Conservation (phyloP, 2,329 filamentous ascomycete genomes). For the Penicillium sp. region DNA sequence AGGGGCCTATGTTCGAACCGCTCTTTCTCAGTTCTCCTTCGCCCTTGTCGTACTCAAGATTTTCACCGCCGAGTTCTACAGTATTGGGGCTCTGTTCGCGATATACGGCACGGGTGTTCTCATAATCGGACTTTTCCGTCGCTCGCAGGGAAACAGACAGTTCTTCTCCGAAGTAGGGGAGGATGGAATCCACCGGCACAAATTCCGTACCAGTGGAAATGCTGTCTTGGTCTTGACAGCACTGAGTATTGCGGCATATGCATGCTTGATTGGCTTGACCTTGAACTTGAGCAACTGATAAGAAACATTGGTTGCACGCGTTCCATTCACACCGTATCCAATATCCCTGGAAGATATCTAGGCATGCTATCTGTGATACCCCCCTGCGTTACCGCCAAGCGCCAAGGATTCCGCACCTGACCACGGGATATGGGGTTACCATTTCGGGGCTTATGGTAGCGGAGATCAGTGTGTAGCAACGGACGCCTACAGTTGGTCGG, state of each 20-base stretch:
- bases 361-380: constrained; percentile 14
- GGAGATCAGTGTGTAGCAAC: constrained; percentile 18
- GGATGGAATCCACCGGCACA: constrained; percentile 60
- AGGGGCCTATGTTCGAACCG: constrained; percentile 92
- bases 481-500: constrained; percentile 18
- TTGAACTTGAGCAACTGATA: constrained; percentile 44
- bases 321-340: constrained; percentile 1
- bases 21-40: constrained; percentile 92
- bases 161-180: constrained; percentile 68
- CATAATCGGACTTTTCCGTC: constrained; percentile 76
- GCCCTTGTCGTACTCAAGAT: constrained; percentile 92
- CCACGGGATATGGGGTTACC: constrained; percentile 7
- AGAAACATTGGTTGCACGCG: not conserved
- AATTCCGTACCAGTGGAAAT: constrained; percentile 65
- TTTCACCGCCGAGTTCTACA: constrained; percentile 94
- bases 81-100: constrained; percentile 92
- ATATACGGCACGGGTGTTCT: constrained; percentile 85
- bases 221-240: constrained; percentile 62
- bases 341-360: constrained; percentile 5
- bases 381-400: constrained; percentile 33
- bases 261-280: constrained; percentile 59
- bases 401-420: constrained; percentile 31
- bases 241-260: constrained; percentile 61
- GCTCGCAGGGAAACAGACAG: constrained; percentile 88
- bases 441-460: constrained; percentile 8